Conservation (phyloP, 1,284 basidiomycete species). For the Rhizoctonia solani region DNA sequence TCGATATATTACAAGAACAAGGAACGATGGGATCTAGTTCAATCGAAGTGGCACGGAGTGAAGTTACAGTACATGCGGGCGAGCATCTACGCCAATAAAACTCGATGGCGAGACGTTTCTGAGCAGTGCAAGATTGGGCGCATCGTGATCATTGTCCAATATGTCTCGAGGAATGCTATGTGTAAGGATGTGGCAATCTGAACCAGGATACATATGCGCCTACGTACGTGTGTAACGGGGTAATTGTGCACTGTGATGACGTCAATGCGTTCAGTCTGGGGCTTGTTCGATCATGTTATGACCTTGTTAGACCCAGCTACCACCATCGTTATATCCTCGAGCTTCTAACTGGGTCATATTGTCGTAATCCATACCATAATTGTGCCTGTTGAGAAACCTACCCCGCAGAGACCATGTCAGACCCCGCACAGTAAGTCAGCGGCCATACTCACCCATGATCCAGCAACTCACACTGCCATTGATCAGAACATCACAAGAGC, state of each 20-base stretch:
- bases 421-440: slow-evolving; percentile 4
- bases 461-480: background rate
- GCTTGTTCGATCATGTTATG: background rate
- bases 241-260: background rate
- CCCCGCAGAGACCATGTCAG: slow-evolving; percentile 17
- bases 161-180: background rate
- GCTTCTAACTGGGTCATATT: too few species aligned
- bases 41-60: background rate
- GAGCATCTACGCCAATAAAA: background rate
- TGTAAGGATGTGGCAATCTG: background rate
- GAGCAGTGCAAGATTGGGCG: too few species aligned
- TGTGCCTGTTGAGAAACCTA: background rate
- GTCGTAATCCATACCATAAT: background rate
- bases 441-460: background rate
- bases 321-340: too few species aligned
- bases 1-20: too few species aligned
- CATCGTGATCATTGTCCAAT: too few species aligned
- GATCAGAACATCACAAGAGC: background rate
- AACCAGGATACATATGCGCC: too few species aligned
- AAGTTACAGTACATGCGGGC: too few species aligned
- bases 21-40: background rate
- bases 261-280: background rate
- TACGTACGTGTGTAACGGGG: too few species aligned
- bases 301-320: too few species aligned
- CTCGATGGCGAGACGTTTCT: too few species aligned